Percentiles rank a stretch among this genome's conserved stretches.
These are phyloP conservation scores for Viola pubescens DNA, from an alignment of 441 rosid species.

Conservation along the genomic window DNA sequence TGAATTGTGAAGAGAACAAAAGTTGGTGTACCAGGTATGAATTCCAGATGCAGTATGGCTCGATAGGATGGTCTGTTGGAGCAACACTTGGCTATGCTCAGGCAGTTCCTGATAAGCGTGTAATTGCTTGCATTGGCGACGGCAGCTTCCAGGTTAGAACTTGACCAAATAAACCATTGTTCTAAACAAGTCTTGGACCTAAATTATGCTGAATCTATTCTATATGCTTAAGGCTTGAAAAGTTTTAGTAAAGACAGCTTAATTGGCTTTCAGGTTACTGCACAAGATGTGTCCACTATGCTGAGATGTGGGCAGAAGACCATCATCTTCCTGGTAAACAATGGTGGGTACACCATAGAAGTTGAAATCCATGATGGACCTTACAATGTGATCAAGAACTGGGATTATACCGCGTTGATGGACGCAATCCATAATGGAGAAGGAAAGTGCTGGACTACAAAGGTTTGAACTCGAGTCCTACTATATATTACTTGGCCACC, in stretches of 20 bases:
- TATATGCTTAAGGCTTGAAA: not conserved
- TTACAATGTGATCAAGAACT: constrained; percentile 74
- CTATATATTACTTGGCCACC: no score
- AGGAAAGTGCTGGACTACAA: constrained; percentile 65
- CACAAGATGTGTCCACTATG: constrained; percentile 69
- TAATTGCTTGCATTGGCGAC: constrained; percentile 66
- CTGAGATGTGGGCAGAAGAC: constrained; percentile 44
- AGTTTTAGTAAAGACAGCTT: no score
- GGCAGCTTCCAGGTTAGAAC: constrained; percentile 59
- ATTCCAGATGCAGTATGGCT: constrained; percentile 75
- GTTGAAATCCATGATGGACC: constrained; percentile 81
- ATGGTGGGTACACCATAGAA: constrained; percentile 77
- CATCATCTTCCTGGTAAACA: constrained; percentile 60
- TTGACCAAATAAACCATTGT: not conserved
- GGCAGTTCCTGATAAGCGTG: constrained; percentile 54
- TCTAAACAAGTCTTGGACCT: no score
- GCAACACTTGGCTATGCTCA: constrained; percentile 77
- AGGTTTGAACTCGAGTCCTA: constrained; percentile 20
- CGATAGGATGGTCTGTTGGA: constrained; percentile 72
- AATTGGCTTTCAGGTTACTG: constrained; percentile 41
- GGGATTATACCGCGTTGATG: constrained; percentile 59
- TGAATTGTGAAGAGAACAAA: not conserved
- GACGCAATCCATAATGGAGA: constrained; percentile 61
- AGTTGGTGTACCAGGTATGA: constrained; percentile 38
- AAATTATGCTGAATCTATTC: no score